These are phyloP conservation scores for Fusarium avenaceum DNA, from an alignment of 2,329 filamentous ascomycete genomes.

Conservation along the genomic window DNA sequence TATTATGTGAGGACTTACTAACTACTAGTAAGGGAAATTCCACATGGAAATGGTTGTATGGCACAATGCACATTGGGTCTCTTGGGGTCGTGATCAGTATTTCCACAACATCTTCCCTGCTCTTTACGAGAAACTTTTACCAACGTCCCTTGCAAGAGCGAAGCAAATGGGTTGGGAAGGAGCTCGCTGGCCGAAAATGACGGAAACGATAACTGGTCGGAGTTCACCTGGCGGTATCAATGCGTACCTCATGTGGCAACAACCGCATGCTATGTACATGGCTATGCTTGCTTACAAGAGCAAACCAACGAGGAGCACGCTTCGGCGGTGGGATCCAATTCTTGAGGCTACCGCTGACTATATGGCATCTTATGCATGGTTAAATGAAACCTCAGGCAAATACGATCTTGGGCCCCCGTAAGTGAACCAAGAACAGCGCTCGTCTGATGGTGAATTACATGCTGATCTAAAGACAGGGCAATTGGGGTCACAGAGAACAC, in stretches of 20 bases:
- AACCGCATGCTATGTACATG: conserved; percentile 70
- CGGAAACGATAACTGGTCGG: conserved; percentile 43
- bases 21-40: conserved; percentile 50
- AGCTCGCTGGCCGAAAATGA: conserved; percentile 59
- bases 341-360: conserved; percentile 68
- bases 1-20: background rate
- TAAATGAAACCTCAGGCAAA: conserved; percentile 63
- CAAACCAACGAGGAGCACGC: conserved; percentile 52
- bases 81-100: conserved; percentile 55
- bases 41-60: conserved; percentile 61
- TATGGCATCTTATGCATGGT: conserved; percentile 70
- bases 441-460: too few species aligned
- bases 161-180: conserved; percentile 58
- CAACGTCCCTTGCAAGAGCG: conserved; percentile 56
- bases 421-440: conserved; percentile 1
- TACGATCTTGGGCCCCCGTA: conserved; percentile 64
- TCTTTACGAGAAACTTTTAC: conserved; percentile 63
- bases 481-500: conserved; percentile 69
- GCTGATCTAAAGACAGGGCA: conserved; percentile 37
- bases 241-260: conserved; percentile 72
- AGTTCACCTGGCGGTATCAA: conserved; percentile 69
- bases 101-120: conserved; percentile 56
- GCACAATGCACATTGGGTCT: conserved; percentile 58
- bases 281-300: conserved; percentile 62
- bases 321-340: conserved; percentile 67